Percentiles rank a stretch among this genome's conserved stretches.
Evolutionary conservation across 306 rosid species (phyloP).

Genomic region (Arachis hypogaea): DNA sequence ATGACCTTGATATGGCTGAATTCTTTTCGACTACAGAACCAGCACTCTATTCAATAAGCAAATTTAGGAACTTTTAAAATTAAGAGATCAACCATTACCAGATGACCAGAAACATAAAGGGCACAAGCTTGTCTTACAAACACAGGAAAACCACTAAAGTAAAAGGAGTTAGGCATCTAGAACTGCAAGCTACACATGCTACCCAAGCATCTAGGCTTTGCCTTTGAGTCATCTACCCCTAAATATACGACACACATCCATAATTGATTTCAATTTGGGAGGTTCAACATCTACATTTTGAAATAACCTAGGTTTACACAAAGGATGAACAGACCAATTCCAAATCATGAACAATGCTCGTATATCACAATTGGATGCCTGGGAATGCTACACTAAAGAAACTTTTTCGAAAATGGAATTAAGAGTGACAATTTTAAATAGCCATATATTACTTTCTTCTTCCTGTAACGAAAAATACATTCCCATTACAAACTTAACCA

Average conservation of each 20-base stretch:
- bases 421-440: not conserved
- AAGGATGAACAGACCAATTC: not conserved
- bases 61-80: not conserved
- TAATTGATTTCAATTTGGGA: not conserved
- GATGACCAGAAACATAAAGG: not conserved
- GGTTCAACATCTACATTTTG: slow-evolving; percentile 23
- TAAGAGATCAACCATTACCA: not conserved
- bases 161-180: slow-evolving; percentile 9
- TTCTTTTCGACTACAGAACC: not conserved
- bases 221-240: slow-evolving; percentile 11
- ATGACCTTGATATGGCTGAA: not conserved
- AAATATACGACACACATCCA: not conserved
- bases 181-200: not conserved
- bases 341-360: slow-evolving; percentile 13
- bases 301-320: slow-evolving; percentile 19
- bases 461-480: slow-evolving; percentile 4
- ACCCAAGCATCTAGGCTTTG: slow-evolving; percentile 17
- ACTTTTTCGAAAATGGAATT: not conserved
- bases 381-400: not conserved
- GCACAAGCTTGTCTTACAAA: not conserved
- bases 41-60: not conserved
- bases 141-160: not conserved
- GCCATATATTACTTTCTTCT: slow-evolving; percentile 7
- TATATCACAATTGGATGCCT: slow-evolving; percentile 18
- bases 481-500: slow-evolving; percentile 23